These are phyloP conservation scores for Limnomonas spitsbergensis DNA, from an alignment of 139 green algal species.

Conservation along the genomic window DNA sequence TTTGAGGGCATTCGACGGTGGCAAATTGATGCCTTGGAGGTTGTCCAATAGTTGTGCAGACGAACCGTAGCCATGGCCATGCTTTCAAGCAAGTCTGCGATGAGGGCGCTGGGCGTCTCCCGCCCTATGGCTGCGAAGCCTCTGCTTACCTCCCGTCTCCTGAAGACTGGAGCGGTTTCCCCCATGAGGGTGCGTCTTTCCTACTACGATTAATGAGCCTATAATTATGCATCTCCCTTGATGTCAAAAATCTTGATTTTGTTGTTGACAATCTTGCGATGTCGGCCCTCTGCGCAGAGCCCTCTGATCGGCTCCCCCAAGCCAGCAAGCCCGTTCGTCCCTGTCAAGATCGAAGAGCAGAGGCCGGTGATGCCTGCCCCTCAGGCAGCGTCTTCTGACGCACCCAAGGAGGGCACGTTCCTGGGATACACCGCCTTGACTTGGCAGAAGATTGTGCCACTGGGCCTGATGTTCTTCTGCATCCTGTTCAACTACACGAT, in stretches of 20 bases:
- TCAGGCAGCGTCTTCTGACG: background rate
- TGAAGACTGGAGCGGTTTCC: slow-evolving; percentile 7
- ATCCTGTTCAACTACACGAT: slow-evolving; percentile 99
- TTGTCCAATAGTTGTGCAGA: background rate
- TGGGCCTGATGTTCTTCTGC: slow-evolving; percentile 98
- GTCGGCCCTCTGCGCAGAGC: background rate
- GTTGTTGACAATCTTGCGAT: background rate
- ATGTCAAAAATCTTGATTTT: background rate
- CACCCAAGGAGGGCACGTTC: slow-evolving; percentile 14
- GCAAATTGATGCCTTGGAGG: background rate
- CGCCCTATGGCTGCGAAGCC: background rate
- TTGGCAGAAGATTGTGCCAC: slow-evolving; percentile 85
- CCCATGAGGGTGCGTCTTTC: slow-evolving; percentile 1
- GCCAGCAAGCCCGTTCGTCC: background rate
- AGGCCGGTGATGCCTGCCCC: background rate
- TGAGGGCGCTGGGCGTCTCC: background rate
- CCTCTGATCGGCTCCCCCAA: slow-evolving; percentile 3
- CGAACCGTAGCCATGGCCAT: background rate
- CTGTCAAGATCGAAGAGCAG: slow-evolving; percentile 5
- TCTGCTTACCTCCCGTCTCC: background rate
- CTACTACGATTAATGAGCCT: background rate
- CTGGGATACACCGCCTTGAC: slow-evolving; percentile 15
- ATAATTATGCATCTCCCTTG: background rate
- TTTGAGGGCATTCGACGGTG: background rate
- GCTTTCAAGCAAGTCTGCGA: background rate